Percentiles rank a stretch among this genome's conserved stretches.
These are phyloP conservation scores for Penicillium pulvis DNA, from an alignment of 495 filamentous ascomycete genomes.

Conservation along the genomic window DNA sequence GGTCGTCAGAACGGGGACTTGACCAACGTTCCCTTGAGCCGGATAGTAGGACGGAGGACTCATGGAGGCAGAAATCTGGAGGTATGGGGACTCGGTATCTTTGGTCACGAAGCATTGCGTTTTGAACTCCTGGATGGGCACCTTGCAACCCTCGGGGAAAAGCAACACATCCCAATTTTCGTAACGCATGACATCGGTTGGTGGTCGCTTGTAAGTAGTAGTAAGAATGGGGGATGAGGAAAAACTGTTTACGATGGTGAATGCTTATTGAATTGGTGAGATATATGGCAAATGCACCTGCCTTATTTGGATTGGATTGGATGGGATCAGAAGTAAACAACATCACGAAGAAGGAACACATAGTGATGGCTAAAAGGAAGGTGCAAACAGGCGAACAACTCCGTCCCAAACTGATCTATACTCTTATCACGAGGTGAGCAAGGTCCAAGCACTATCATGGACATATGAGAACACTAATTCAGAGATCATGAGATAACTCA, in stretches of 20 bases:
- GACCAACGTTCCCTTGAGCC: conserved; percentile 37
- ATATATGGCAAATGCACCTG: background rate
- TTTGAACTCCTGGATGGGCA: conserved; percentile 85
- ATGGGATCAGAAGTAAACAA: background rate
- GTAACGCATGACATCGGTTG: conserved; percentile 64
- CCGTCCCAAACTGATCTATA: background rate
- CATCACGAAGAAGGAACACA: background rate
- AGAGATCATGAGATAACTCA: no score
- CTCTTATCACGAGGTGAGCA: no score
- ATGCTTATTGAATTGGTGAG: background rate
- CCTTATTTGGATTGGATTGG: background rate
- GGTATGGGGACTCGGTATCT: conserved; percentile 53
- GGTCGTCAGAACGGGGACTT: conserved; percentile 71
- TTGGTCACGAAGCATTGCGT: conserved; percentile 76
- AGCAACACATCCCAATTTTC: conserved; percentile 85
- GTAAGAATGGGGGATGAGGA: no score
- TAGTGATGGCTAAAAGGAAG: background rate
- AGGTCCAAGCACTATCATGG: no score
- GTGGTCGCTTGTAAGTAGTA: background rate
- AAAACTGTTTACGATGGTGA: background rate
- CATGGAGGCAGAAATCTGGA: conserved; percentile 34
- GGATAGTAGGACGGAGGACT: conserved; percentile 29
- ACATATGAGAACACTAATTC: no score
- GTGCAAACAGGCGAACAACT: background rate
- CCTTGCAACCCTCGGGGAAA: conserved; percentile 63